Evolutionary conservation across 1,139 yeast genomes (phyloP), one percentile per base, ranked within the genome.

Genomic region (Lodderomyces theae): DNA sequence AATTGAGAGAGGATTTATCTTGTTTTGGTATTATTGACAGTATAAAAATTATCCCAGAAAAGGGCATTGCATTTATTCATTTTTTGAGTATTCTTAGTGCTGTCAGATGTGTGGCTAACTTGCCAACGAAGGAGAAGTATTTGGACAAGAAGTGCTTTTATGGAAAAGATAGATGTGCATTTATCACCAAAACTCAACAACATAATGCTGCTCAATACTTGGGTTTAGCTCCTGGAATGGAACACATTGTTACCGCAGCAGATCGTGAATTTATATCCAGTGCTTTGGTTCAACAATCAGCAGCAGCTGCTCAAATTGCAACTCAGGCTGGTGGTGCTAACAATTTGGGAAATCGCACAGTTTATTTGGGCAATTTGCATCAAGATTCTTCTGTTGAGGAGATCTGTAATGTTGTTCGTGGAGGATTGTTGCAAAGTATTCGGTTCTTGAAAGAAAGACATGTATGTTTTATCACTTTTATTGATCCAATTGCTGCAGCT

Each of bases 201-300:
- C 97, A 90, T 58, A 89, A 90, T 61, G 97, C 97, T 17, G 96
- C 97, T 7, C 96, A 90, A 63, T 90, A 88, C 60, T 69, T 90
- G 46, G 97, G 97, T 2, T 74, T 89, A 51, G 89, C 90, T 32
- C 95, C 95, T 17, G 95, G 95, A 21, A 80, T 83, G 79, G 96
- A 86, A 57, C 89, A 86, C 57, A 71, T 86, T 44, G 82, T 82
- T 21, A 83, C 89, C 33, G 85, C 85, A 46, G 88, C 90, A 17
- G 96, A 89, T 60, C 69, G 86, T 40, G 86, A 80, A 50, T 72
- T 79, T 51, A 74, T 53, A 50, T 77, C 82, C 1, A 69, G 74
- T 35, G 83, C 84, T 2, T 68, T 79, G 49, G 82, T 78, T 34
- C 82, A 80, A 56, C 87, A 81, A 57, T 76, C 82, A 34, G 80